Evolutionary conservation across 441 rosid genomes (phyloP), one percentile per base, ranked within the genome.

Genomic region (Kokia cookei): DNA sequence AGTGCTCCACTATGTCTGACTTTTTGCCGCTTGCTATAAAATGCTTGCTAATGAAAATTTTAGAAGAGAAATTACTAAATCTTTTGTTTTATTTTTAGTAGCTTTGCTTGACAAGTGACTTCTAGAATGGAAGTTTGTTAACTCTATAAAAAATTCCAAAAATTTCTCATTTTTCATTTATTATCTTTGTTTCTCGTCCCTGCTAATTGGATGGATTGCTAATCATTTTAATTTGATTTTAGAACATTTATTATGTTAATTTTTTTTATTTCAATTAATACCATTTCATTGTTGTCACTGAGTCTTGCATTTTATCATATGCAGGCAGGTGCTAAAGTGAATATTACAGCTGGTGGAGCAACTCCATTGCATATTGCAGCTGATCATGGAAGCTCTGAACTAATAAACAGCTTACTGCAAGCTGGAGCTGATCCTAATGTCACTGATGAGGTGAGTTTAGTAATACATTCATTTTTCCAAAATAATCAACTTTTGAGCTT

Each of bases 351-450:
- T 81, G 96, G 98, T 78, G 98, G 98, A 75, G 93, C 96, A 69
- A 95, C 97, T 45, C 93, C 98, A 13, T 82, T 95, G 89, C 98
- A 95, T 74, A 86, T 91, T 80, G 97, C 98, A 8, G 96, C 96
- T 55, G 96, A 95, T 80, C 78, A 65, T 70, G 99, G 97, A 69
- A 87, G 71, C 80, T 72, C 79, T n/a, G 94, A 91, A 70, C 80
- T 95, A 65, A 79, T 93, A 70, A 86, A 88, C 71, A 87, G 87
- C 80, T 88, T 95, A 71, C 77, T 95, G 70, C 76, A 93, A 81
- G 96, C 93, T 59, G 93, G 98, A 50, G 94, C 93, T 81, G 96
- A 93, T 84, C 90, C 98, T 50, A 89, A 95, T 82, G 72, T 73
- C 65, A 60, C 69, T 40, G 67, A 63, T 63, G 67, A 63, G 27